Base-by-base conservation (phyloP, 163 green algal species). In the Prototheca stagnorum region DNA sequence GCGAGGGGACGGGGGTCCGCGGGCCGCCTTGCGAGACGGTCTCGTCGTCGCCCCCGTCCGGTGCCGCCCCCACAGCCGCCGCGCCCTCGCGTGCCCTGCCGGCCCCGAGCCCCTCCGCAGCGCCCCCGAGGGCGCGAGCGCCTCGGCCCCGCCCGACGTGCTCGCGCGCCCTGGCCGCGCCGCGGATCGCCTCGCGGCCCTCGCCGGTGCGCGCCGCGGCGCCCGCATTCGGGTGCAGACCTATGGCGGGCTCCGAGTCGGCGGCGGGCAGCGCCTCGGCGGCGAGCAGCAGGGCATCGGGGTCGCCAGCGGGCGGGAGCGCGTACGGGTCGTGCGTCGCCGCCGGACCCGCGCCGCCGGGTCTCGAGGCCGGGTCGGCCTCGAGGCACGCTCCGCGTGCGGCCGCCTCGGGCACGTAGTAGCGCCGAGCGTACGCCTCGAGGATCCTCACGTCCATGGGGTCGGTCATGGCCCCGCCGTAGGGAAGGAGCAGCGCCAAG, bases 401-500 rank as follows among this genome's bases (percentile, higher is more conserved):
- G 28, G 66, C 35, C 37, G 51, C 39, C 25, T 44, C 47, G 20
- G 44, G 11, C 20, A 57, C 39, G 59, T 63, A 70, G 48, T 68
- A 76, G 44, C 81, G 77, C 47, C 82, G 72, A 15, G 77, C 76
- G 50, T 83, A 92, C 11, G 83, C 84, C 61, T 88, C 64, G 79
- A 95, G 92, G 2, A 95, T 72, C 44, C 89, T 63, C 57, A 84
- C 64, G 67, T 96, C 86, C 50, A 85, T 88, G 65, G 89, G 81
- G 61, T 95, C 84, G 2, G 83, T 95, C 71, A 96, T 94, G 51
- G 82, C 73, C 33, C 86, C 86, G 28, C 84, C 85, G 63, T 96
- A 96, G 74, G 94, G 80, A 67, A 96, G 93, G 39, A 56, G 61
- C n/a, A 58, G 68, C 36, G 94, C 72, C 85, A 96, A 92, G 80